phyloP scores from a whole-genome alignment of 164 flowering plant species.

The Cinnamomum chago region DNA sequence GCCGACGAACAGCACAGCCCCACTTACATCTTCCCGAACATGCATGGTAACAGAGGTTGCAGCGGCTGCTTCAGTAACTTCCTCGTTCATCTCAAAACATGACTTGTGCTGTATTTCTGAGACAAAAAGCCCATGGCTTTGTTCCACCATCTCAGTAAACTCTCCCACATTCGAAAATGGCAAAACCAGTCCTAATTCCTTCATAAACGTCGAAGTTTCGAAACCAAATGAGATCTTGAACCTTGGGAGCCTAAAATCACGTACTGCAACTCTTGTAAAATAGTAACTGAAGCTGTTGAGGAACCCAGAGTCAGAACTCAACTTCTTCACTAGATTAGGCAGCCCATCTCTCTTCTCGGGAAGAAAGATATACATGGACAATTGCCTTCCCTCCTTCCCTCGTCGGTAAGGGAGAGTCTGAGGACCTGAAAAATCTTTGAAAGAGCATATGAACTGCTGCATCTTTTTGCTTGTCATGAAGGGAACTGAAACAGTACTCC shows the following conservation, averaged over 20 bases:
- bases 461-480: slow-evolving; percentile 19
- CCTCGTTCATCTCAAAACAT: slow-evolving; percentile 6
- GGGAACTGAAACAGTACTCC: slow-evolving; percentile 15
- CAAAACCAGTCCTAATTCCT: slow-evolving; percentile 9
- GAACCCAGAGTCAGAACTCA: slow-evolving; percentile 11
- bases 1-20: background rate
- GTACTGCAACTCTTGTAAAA: background rate
- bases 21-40: slow-evolving; percentile 10
- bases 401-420: slow-evolving; percentile 21
- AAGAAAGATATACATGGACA: slow-evolving; percentile 27
- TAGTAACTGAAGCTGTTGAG: background rate
- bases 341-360: slow-evolving; percentile 22
- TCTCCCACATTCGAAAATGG: slow-evolving; percentile 11
- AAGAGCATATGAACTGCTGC: background rate
- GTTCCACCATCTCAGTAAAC: slow-evolving; percentile 9
- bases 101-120: slow-evolving; percentile 8
- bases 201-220: slow-evolving; percentile 10
- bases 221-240: slow-evolving; percentile 21
- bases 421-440: slow-evolving; percentile 19
- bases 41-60: background rate
- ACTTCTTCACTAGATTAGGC: slow-evolving; percentile 2
- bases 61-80: slow-evolving; percentile 22
- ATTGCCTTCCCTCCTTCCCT: background rate
- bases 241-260: slow-evolving; percentile 16
- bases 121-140: background rate